Evolutionary conservation across 441 rosid genomes (phyloP).

Genomic region (Corymbia citriodora): DNA sequence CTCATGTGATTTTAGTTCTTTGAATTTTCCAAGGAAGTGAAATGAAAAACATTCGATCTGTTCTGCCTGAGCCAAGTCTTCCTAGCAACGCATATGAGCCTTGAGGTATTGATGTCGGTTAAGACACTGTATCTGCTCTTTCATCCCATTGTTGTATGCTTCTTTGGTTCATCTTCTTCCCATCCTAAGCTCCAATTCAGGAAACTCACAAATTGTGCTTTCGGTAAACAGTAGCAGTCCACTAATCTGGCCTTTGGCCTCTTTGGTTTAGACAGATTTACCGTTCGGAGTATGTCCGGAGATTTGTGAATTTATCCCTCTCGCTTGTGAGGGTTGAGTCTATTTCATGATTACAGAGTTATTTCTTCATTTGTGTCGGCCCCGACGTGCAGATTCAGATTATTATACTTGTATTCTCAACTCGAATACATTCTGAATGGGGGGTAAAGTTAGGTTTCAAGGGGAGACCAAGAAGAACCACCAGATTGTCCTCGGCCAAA

Average conservation of each 20-base stretch:
- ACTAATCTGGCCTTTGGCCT: not conserved
- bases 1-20: not conserved
- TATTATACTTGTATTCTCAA: not conserved
- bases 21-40: not conserved
- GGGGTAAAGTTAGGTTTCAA: not conserved
- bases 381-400: not conserved
- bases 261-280: not conserved
- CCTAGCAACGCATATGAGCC: not conserved
- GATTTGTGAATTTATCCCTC: not conserved
- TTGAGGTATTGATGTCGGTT: not conserved
- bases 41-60: not conserved
- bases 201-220: not conserved
- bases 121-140: not conserved
- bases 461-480: not conserved
- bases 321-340: not conserved
- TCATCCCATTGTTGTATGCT: not conserved
- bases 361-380: not conserved
- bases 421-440: not conserved
- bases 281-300: too few relatives aligned
- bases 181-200: not conserved
- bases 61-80: not conserved
- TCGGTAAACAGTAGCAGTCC: not conserved
- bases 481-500: not conserved
- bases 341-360: not conserved
- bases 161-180: not conserved